A percentile compares a stretch with the other conserved stretches of the same genome.
phyloP scores from a whole-genome alignment of 176 grass and related monocot genomes.

The Carex parvula region DNA sequence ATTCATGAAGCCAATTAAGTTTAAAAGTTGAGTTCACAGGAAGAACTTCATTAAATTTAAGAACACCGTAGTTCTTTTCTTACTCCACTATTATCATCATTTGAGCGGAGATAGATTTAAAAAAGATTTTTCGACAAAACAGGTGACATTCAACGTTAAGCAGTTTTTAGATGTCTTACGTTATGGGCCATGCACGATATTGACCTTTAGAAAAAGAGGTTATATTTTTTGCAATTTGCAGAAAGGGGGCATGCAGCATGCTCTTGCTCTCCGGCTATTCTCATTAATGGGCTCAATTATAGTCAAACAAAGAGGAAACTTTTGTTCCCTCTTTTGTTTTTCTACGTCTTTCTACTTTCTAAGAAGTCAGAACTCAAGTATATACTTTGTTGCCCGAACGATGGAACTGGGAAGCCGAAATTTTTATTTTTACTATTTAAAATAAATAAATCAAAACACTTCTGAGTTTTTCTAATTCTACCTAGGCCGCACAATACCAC shows the following conservation, averaged over 20 bases:
- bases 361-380: no score
- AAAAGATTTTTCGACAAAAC: background rate
- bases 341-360: background rate
- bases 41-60: no score
- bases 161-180: background rate
- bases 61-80: no score
- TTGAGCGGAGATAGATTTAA: no score
- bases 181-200: background rate
- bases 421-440: no score
- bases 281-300: background rate
- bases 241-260: background rate
- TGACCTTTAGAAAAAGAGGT: background rate
- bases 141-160: background rate
- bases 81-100: no score
- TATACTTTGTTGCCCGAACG: background rate
- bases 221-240: slow-evolving; percentile 7
- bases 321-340: background rate
- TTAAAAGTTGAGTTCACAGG: no score
- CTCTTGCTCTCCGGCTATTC: background rate
- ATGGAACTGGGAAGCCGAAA: no score
- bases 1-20: no score
- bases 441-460: no score
- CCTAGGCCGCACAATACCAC: no score
- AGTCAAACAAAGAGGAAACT: background rate
- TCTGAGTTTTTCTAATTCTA: no score